These are phyloP conservation scores for Penicillium glabrum DNA, from an alignment of 2,329 filamentous ascomycete species.

Conservation along the genomic window DNA sequence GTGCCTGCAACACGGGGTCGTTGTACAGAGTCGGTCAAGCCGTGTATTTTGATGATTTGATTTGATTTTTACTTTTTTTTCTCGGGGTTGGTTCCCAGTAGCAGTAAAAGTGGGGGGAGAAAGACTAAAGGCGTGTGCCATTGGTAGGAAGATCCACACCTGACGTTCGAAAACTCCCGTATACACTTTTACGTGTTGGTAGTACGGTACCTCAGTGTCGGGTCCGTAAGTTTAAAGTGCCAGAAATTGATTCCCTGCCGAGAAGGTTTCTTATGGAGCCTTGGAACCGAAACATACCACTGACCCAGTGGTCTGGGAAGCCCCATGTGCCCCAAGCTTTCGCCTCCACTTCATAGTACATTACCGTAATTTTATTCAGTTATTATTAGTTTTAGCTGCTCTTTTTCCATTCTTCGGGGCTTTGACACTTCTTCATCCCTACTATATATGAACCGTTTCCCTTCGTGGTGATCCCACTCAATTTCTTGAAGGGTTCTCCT, in stretches of 20 bases:
- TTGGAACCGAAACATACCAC: not conserved
- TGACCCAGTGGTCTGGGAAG: not conserved
- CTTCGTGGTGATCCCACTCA: not conserved
- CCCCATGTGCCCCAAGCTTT: constrained; percentile 2
- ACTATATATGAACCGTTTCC: not conserved
- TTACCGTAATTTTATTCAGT: not conserved
- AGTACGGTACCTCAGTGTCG: not conserved
- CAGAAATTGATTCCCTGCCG: not conserved
- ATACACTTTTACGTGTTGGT: not conserved
- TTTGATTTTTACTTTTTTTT: not conserved
- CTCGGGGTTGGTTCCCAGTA: constrained; percentile 2
- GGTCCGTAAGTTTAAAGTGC: not conserved
- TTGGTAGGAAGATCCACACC: not conserved
- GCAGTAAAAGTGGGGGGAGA: not conserved
- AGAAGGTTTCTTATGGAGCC: not conserved
- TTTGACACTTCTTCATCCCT: not conserved
- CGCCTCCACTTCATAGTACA: not conserved
- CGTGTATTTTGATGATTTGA: not conserved
- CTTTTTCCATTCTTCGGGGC: not conserved
- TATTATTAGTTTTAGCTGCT: not conserved
- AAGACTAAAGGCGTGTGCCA: not conserved
- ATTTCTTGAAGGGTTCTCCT: not conserved
- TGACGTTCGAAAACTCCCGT: not conserved
- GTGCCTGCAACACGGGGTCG: not conserved
- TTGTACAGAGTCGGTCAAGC: not conserved